Percentiles rank a stretch among this genome's conserved stretches.
phyloP scores from a whole-genome alignment of 73 alveolate species.

The Stentor coeruleus region DNA sequence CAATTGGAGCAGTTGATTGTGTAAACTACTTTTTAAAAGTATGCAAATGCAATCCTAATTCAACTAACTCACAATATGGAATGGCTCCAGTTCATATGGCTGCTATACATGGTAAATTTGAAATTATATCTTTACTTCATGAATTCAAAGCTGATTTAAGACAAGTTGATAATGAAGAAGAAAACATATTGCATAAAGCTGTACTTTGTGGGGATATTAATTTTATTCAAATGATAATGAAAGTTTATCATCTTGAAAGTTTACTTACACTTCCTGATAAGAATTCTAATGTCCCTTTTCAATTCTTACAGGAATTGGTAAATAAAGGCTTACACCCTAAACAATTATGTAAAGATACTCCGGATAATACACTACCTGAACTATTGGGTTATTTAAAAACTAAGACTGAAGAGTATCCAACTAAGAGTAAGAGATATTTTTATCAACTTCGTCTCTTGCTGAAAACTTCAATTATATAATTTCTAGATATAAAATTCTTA shows the following conservation, averaged over 20 bases:
- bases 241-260: not conserved
- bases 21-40: conserved; percentile 7
- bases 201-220: not conserved
- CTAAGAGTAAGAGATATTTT: not conserved
- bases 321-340: conserved; percentile 22
- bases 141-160: not conserved
- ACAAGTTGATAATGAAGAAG: not conserved
- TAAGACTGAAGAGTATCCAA: not conserved
- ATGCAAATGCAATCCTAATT: not conserved
- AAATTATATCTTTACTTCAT: not conserved
- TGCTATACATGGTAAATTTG: conserved; percentile 1
- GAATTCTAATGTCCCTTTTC: not conserved
- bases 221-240: not conserved
- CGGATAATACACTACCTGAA: not conserved
- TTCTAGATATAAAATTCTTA: not conserved
- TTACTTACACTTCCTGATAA: not conserved
- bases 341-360: not conserved
- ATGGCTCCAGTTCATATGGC: conserved; percentile 7
- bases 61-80: conserved; percentile 12
- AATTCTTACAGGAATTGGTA: not conserved
- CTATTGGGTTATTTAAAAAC: not conserved
- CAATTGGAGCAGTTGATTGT: not conserved
- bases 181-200: conserved; percentile 19
- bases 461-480: not conserved
- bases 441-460: not conserved